Conservation (phyloP, 2,329 filamentous ascomycete species). For the Colletotrichum sp. region DNA sequence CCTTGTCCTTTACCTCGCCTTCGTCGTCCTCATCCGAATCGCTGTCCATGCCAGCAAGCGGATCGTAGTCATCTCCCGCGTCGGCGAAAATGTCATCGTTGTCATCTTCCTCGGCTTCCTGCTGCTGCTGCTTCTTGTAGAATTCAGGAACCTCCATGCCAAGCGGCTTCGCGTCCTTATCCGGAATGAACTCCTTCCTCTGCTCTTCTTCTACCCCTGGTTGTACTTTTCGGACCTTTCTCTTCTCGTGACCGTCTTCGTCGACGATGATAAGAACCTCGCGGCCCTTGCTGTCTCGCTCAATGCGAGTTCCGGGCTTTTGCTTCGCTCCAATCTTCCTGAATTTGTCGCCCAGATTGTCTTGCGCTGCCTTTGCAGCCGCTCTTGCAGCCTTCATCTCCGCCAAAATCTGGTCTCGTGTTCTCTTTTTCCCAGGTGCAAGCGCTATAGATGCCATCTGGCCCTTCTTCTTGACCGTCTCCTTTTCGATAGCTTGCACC, state of each 20-base stretch:
- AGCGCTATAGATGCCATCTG: conserved; percentile 60
- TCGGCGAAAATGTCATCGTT: conserved; percentile 71
- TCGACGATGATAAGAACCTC: conserved; percentile 71
- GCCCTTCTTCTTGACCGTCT: conserved; percentile 65
- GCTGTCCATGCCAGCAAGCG: conserved; percentile 61
- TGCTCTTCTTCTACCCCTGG: conserved; percentile 40
- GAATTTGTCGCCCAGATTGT: conserved; percentile 63
- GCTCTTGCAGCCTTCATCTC: conserved; percentile 68
- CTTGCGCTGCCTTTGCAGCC: conserved; percentile 60
- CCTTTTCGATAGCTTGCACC: conserved; percentile 57
- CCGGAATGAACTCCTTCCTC: conserved; percentile 52
- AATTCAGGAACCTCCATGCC: conserved; percentile 71
- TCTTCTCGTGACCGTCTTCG: conserved; percentile 69
- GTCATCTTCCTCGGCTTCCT: conserved; percentile 57
- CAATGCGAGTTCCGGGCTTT: conserved; percentile 61
- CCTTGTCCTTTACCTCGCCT: conserved; percentile 35
- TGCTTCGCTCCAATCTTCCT: conserved; percentile 67
- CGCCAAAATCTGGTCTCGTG: conserved; percentile 70
- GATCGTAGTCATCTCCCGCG: conserved; percentile 71
- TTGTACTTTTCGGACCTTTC: conserved; percentile 64
- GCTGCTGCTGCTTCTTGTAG: conserved; percentile 52
- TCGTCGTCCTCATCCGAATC: conserved; percentile 48
- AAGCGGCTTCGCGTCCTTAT: conserved; percentile 61
- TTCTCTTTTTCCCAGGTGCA: conserved; percentile 64
- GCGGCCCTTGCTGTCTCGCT: conserved; percentile 64